These are phyloP conservation scores for Abrus pulchellus DNA, from an alignment of 306 rosid species.

Conservation along the genomic window DNA sequence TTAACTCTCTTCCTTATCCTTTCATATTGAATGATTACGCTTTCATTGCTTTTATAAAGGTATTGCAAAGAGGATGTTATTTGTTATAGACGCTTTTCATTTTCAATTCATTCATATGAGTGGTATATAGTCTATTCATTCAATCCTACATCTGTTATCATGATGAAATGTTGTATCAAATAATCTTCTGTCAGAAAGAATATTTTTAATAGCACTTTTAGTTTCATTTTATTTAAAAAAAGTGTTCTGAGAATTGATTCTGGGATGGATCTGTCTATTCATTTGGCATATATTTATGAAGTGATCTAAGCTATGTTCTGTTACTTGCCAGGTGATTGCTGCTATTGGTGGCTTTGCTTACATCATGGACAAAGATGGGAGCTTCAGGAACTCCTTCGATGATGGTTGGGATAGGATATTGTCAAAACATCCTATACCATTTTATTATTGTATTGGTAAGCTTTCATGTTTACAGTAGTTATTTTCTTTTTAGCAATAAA, in stretches of 20 bases:
- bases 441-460: constrained; percentile 94
- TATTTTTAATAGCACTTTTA: not conserved
- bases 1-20: constrained; percentile 11
- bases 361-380: constrained; percentile 95
- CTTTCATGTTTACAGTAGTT: constrained; percentile 11
- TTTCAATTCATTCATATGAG: constrained; percentile 20
- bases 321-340: constrained; percentile 73
- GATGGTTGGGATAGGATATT: constrained; percentile 98
- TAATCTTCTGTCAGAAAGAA: constrained; percentile 12
- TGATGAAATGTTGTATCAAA: constrained; percentile 9
- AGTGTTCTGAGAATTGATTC: not conserved
- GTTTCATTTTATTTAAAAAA: not conserved
- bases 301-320: not conserved
- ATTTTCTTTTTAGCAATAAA: constrained; percentile 8
- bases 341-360: constrained; percentile 92
- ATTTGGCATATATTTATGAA: constrained; percentile 13
- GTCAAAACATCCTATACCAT: constrained; percentile 96
- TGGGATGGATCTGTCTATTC: constrained; percentile 9
- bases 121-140: constrained; percentile 21
- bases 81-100: constrained; percentile 12
- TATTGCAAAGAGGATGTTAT: constrained; percentile 15
- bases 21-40: constrained; percentile 1
- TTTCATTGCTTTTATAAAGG: constrained; percentile 38
- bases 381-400: constrained; percentile 91
- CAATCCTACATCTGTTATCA: constrained; percentile 13